phyloP scores from a whole-genome alignment of 2,329 filamentous ascomycete genomes.

The Neonectria punicea region DNA sequence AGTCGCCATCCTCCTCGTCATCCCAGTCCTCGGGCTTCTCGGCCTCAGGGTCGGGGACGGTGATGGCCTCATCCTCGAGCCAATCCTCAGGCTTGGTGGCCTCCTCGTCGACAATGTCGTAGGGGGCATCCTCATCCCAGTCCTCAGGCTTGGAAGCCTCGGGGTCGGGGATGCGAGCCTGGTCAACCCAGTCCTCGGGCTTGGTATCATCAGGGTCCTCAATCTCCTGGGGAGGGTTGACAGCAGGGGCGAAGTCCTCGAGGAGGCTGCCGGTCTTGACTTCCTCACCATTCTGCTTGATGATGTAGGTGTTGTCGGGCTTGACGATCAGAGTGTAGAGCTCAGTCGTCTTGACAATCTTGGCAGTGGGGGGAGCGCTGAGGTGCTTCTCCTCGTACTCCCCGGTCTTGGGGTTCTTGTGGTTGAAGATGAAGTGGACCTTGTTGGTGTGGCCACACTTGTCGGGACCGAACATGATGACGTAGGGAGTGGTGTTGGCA shows the following conservation, averaged over 20 bases:
- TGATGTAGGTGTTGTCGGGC: constrained; percentile 94
- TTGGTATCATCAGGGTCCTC: constrained; percentile 94
- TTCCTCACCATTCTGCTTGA: constrained; percentile 90
- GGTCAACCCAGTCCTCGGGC: constrained; percentile 95
- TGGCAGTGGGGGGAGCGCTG: constrained; percentile 81
- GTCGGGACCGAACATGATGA: constrained; percentile 99
- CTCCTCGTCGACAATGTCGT: constrained; percentile 93
- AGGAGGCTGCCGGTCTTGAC: constrained; percentile 91
- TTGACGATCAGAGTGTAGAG: constrained; percentile 97
- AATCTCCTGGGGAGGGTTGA: constrained; percentile 96
- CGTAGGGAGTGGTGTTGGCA: constrained; percentile 95
- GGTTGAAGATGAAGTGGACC: constrained; percentile 98
- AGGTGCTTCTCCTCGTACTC: constrained; percentile 99
- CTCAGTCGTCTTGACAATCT: constrained; percentile 90
- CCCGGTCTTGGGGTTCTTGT: constrained; percentile 99
- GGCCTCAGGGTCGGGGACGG: constrained; percentile 90
- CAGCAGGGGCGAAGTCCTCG: constrained; percentile 91
- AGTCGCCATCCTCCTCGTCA: constrained; percentile 99
- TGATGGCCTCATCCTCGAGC: constrained; percentile 88
- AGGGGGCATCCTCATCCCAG: constrained; percentile 98
- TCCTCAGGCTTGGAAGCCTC: constrained; percentile 96
- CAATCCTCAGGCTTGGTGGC: constrained; percentile 94
- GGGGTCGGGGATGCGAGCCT: constrained; percentile 89
- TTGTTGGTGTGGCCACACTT: constrained; percentile 99
- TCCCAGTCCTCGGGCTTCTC: constrained; percentile 99